Percentiles rank a stretch among this genome's conserved stretches.
phyloP scores from a whole-genome alignment of 164 flowering plant genomes.

The Aristolochia californica region DNA sequence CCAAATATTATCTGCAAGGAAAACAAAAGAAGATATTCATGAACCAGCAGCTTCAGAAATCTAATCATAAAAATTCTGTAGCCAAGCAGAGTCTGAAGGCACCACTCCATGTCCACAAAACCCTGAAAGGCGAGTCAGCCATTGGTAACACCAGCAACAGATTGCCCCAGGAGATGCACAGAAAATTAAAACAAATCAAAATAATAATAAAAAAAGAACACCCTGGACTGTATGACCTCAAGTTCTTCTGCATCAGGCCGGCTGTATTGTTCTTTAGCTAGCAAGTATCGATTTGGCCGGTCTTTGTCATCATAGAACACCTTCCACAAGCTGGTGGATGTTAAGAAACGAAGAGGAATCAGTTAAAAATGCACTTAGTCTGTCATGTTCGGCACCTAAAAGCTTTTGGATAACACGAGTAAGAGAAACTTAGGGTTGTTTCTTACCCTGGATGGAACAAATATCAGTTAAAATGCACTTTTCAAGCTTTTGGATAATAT shows the following conservation, averaged over 20 bases:
- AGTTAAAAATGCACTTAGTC: neutral
- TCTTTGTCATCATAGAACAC: conserved; percentile 95
- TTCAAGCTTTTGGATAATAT: neutral
- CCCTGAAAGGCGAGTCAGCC: too few relatives aligned
- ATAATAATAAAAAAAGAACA: neutral
- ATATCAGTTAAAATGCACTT: neutral
- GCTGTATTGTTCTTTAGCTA: conserved; percentile 70
- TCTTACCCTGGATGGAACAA: neutral
- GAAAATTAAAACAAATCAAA: neutral
- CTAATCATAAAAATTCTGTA: neutral
- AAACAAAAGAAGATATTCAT: neutral
- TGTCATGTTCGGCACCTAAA: neutral
- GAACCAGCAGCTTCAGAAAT: neutral
- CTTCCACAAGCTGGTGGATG: conserved; percentile 59
- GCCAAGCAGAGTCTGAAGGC: neutral
- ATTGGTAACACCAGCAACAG: neutral
- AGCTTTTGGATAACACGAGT: neutral
- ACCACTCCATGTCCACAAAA: neutral
- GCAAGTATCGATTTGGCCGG: conserved; percentile 62
- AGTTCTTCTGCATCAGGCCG: conserved; percentile 90
- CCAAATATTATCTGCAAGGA: conserved; percentile 63
- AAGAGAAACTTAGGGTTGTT: neutral
- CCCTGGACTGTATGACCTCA: conserved; percentile 30
- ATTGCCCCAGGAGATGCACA: neutral
- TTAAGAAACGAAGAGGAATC: conserved; percentile 1